Evolutionary conservation across 2,329 filamentous ascomycete genomes (phyloP).

Genomic region (Mycogone perniciosa): DNA sequence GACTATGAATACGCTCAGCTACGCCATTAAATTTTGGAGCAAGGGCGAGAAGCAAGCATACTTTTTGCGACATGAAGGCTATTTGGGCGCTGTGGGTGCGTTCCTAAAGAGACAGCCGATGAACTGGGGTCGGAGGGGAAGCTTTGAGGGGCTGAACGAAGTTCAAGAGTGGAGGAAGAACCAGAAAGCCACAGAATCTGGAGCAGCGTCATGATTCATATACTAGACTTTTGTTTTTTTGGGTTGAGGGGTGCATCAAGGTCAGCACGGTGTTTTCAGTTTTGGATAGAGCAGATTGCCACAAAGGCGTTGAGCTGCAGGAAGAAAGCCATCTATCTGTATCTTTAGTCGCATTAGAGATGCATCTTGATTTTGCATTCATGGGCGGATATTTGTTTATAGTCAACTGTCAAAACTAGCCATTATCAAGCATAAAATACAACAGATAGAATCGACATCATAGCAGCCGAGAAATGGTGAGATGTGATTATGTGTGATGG

Average conservation of each 20-base stretch:
- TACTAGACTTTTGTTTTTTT: not conserved
- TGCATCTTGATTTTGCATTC: not conserved
- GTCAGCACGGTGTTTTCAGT: not conserved
- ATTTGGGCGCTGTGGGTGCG: constrained; percentile 86
- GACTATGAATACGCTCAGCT: constrained; percentile 95
- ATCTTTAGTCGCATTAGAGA: not conserved
- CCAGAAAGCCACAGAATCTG: constrained; percentile 10
- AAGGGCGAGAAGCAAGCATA: constrained; percentile 92
- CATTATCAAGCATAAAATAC: too few relatives aligned
- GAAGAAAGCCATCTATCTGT: not conserved
- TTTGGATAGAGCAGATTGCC: too few relatives aligned
- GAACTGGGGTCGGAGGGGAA: constrained; percentile 84
- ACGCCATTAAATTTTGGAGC: constrained; percentile 97
- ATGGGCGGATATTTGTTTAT: not conserved
- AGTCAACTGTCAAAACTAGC: too few relatives aligned
- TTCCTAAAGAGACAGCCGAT: constrained; percentile 86
- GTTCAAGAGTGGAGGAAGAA: constrained; percentile 24
- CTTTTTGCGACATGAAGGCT: constrained; percentile 92
- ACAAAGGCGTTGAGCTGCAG: not conserved
- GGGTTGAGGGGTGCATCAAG: not conserved
- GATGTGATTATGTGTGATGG: too few relatives aligned
- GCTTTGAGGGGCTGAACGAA: constrained; percentile 52
- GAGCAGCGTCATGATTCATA: not conserved
- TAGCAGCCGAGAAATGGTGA: too few relatives aligned
- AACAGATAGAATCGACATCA: too few relatives aligned